phyloP scores from a whole-genome alignment of 345 rosid genomes.

The Trapa bicornis region DNA sequence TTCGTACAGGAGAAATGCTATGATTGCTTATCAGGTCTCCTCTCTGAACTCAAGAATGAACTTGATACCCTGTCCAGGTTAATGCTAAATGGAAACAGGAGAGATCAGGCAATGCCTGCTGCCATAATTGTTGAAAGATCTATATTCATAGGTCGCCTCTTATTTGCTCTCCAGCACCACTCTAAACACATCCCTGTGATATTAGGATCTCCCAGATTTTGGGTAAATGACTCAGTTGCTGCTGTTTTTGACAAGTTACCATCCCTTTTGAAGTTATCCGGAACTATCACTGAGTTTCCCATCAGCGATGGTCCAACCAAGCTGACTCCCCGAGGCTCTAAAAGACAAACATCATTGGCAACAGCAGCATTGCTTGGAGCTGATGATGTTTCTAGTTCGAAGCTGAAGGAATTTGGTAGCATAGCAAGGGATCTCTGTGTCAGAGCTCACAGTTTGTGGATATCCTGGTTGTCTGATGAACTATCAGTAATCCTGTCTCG shows the following conservation, averaged over 20 bases:
- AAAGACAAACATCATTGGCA: conserved; percentile 63
- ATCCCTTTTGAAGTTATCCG: conserved; percentile 51
- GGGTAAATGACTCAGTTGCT: conserved; percentile 57
- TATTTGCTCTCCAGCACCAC: conserved; percentile 77
- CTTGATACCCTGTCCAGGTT: conserved; percentile 45
- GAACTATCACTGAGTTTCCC: conserved; percentile 27
- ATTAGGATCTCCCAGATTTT: conserved; percentile 89
- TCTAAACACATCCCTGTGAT: conserved; percentile 66
- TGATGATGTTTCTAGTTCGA: conserved; percentile 62
- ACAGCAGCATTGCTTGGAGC: conserved; percentile 76
- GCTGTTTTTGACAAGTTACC: conserved; percentile 57
- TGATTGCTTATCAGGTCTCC: conserved; percentile 53
- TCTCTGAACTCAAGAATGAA: conserved; percentile 51
- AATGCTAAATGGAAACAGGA: conserved; percentile 33
- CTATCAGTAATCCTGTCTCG: conserved; percentile 60
- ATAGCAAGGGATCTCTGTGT: conserved; percentile 58
- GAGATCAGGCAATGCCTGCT: conserved; percentile 26
- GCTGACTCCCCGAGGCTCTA: conserved; percentile 36
- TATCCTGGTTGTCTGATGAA: conserved; percentile 74
- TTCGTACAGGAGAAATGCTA: conserved; percentile 76
- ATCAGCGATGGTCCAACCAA: conserved; percentile 40
- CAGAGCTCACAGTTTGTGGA: conserved; percentile 87
- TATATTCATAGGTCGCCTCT: conserved; percentile 80
- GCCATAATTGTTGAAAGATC: conserved; percentile 73
- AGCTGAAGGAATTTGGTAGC: conserved; percentile 51